Base-by-base conservation (phyloP, 1,284 basidiomycete genomes). In the Neonothopanus nambi region DNA sequence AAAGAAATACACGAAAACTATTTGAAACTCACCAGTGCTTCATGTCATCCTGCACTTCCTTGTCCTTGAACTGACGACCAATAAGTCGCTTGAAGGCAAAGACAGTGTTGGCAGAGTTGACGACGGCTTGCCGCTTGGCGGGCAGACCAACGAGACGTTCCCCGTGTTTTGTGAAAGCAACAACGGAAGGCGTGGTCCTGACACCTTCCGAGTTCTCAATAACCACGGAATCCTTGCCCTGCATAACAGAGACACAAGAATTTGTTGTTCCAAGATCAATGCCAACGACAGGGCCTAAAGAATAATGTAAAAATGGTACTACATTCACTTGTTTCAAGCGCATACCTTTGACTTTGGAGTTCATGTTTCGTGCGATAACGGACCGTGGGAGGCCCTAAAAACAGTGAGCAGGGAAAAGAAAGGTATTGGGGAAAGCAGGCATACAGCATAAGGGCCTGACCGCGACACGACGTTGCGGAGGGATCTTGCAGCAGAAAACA, bases 121-220 rank as follows among this genome's bases (percentile, higher is more conserved):
- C 94, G 49, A 98, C 93, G 5, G 94, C 95, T 74, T 98, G 96
- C 54, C 95, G 93, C 76, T 98, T 95, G 37, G 96, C 97, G 33
- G 97, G 96, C 49, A 97, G 84, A 74, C 96, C 96, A 60, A 98
- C 91, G 40, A 97, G 81, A 61, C 93, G 91, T 70, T 95, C 93
- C 57, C 90, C 90, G 65, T 94, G 85, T 75, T 98, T 98, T 61
- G 95, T 95, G 82, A 99, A 99, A 39, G 96, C 97, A 61, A 99
- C 94, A 55, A 98, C 93, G 48, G 96, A 99, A 8, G 97, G 97
- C 26, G 96, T 99, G 61, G 96, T 98, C 66, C 96, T 87, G 59
- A 92, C 93, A 80, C 96, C 96, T 79, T 99, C 96, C 11, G 95
- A 78, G 79, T 99, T 98, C 76, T 98, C 96, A 65, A 99, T 91